These are phyloP conservation scores for Thermothielavioides terrestris DNA, from an alignment of 495 filamentous ascomycete genomes.

Conservation along the genomic window DNA sequence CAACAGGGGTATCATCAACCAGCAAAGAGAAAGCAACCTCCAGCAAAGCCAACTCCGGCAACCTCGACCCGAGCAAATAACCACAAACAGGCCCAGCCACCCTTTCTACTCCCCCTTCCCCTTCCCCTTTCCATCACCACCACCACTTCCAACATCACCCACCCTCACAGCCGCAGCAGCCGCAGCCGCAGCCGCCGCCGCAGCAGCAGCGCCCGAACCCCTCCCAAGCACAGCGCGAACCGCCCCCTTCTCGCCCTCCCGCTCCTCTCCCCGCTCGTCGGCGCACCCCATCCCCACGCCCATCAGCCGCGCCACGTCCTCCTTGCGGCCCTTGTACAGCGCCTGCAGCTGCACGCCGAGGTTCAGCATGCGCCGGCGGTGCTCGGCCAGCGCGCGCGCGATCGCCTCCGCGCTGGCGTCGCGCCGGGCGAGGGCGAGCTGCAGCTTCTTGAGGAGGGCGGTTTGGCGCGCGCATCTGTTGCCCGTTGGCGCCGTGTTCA, in stretches of 20 bases:
- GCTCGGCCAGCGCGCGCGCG: conserved; percentile 13
- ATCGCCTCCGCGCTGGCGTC: conserved; percentile 15
- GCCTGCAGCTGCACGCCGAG: conserved; percentile 18
- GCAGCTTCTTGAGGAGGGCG: conserved; percentile 2
- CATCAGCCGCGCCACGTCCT: conserved; percentile 11
- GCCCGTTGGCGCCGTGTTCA: neutral
- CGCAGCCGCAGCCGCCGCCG: no score
- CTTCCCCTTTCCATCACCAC: neutral
- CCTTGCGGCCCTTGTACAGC: conserved; percentile 19
- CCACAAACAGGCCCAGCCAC: no score
- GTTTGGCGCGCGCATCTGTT: neutral
- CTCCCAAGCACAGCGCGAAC: no score
- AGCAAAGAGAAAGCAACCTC: neutral
- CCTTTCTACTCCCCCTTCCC: neutral
- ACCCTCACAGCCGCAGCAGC: neutral
- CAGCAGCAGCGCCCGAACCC: no score
- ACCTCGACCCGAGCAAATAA: neutral
- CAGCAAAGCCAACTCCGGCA: neutral
- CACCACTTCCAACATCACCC: neutral
- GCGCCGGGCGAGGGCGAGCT: conserved; percentile 18
- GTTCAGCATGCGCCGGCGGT: conserved; percentile 17
- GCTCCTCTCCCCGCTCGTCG: neutral
- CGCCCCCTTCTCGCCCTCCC: neutral
- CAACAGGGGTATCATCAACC: conserved; percentile 4
- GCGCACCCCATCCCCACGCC: neutral